Evolutionary conservation across 768 basidiomycete species (phyloP), one percentile per base, ranked within the genome.

Genomic region (Boletus rubescentipes): DNA sequence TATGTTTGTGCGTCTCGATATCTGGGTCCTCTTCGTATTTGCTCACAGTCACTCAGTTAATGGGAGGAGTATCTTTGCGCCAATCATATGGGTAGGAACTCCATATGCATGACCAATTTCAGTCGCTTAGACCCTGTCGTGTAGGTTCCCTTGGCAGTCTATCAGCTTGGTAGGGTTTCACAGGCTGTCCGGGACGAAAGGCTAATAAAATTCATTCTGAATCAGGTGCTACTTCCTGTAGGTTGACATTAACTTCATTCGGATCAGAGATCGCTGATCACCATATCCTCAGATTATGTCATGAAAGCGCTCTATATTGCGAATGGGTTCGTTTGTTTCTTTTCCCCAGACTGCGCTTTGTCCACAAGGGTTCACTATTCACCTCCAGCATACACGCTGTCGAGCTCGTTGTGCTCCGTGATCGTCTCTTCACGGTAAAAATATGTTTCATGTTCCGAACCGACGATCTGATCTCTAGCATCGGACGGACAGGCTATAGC

Each of bases 1-100:
- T 62, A 63, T 2, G 0, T 23, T 20, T 51, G 61, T 62, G 30
- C 20, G 61, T 59, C 6, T 34, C 11, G 2, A 3, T 4, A 11
- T 18, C 2, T 20, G 1, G n/a, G 10, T 34, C 30, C 14, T 40
- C 7, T 20, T 26, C 21, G 8, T 12, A 30, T 31, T 46, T n/a
- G 29, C 29, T 45, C 16, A 62, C 3, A 2, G 0, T 1, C 8
- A 2, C 2, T 4, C 16, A 62, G 61, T 62, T 23, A 52, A 43
- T 1, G 36, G 40, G 42, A 61, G n/a, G 21, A 54, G 37, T 0
- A n/a, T 54, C 12, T 0, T 37, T 14, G 9, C 7, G 2, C 57
- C 39, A 8, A 8, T 62, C 0, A 2, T 40, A 44, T 60, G 52
- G 44, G 59, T 60, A 41, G 38, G 42, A 9, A 26, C 9, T 18